Evolutionary conservation across 345 rosid genomes (phyloP), one percentile per base, ranked within the genome.

Genomic region (Lumnitzera littorea): DNA sequence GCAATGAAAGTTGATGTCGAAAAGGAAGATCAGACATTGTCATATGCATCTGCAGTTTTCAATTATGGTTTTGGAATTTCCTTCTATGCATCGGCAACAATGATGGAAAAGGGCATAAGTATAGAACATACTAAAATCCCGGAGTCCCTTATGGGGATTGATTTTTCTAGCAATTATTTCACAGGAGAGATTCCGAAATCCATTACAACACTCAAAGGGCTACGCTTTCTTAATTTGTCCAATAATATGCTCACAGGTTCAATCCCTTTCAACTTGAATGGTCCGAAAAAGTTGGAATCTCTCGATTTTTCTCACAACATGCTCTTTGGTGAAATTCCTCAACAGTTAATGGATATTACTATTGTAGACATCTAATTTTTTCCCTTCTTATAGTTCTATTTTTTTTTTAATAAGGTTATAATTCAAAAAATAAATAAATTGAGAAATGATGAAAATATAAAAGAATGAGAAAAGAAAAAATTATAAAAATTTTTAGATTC

Each of bases 291-390:
- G 15, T 50, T 53, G 3, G 66, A 62, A 46, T 52, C 58, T 3
- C 36, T 62, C 31, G 66, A 62, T n/a, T 16, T 62, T 53, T 53
- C 58, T 13, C 57, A 15, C 11, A 62, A 53, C 24, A 25, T 41
- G 47, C 66, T 62, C 14, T 15, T 58, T 3, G 66, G 66, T 27
- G 58, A 53, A 49, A 53, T 62, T 16, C 66, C 66, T 4, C 31
- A 15, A 16, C 48, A 51, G 13, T n/a, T 62, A 9, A 15, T 29
- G 43, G 10, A 24, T 1, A 29, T 62, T 16, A 24, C 50, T 20
- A 20, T 20, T 1, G 20, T 20, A 0, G 1, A 20, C 20, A 20
- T 1, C 20, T 20, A 20, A 20, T 20, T 20, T 20, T 20, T 20
- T 0, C 20, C 20, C 20, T 20, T 20, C 20, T 20, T 20, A 1